These are phyloP conservation scores for Apiotrichum veenhuisii DNA, from an alignment of 1,284 basidiomycete species.

Conservation along the genomic window DNA sequence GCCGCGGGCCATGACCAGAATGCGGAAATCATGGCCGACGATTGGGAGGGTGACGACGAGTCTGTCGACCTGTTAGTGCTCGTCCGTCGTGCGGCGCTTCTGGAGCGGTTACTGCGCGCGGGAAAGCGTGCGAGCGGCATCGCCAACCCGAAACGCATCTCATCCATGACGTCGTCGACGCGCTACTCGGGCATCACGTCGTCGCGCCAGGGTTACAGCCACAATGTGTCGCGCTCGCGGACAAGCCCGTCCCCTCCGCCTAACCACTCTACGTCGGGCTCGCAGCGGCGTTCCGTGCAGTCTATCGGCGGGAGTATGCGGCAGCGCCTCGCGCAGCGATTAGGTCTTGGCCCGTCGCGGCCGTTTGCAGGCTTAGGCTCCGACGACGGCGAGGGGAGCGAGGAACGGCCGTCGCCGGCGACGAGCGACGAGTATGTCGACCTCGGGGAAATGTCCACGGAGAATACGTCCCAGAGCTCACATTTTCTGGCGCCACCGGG, in stretches of 20 bases:
- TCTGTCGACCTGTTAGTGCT: conserved; percentile 27
- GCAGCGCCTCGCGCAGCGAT: background rate
- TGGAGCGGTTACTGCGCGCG: conserved; percentile 36
- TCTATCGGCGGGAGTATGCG: background rate
- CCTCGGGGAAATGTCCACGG: background rate
- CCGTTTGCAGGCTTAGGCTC: conserved; percentile 6
- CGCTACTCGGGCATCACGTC: conserved; percentile 3
- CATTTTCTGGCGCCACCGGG: conserved; percentile 1
- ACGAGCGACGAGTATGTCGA: conserved; percentile 11
- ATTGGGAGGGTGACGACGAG: conserved; percentile 4
- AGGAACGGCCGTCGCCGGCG: background rate
- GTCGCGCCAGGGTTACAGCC: background rate
- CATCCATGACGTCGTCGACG: conserved; percentile 1
- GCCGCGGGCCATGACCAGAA: background rate
- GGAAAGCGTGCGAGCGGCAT: conserved; percentile 32
- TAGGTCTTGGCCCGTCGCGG: background rate
- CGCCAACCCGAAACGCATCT: conserved; percentile 7
- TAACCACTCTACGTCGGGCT: background rate
- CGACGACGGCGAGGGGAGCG: conserved; percentile 5
- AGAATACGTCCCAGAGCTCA: background rate
- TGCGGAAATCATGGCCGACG: background rate
- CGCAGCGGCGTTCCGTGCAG: background rate
- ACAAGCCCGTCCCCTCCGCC: background rate
- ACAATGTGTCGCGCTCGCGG: background rate
- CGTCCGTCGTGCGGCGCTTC: conserved; percentile 33